A percentile compares a stretch with the other conserved stretches of the same genome.
Evolutionary conservation across 345 rosid species (phyloP).

Genomic region (Angophora floribunda): DNA sequence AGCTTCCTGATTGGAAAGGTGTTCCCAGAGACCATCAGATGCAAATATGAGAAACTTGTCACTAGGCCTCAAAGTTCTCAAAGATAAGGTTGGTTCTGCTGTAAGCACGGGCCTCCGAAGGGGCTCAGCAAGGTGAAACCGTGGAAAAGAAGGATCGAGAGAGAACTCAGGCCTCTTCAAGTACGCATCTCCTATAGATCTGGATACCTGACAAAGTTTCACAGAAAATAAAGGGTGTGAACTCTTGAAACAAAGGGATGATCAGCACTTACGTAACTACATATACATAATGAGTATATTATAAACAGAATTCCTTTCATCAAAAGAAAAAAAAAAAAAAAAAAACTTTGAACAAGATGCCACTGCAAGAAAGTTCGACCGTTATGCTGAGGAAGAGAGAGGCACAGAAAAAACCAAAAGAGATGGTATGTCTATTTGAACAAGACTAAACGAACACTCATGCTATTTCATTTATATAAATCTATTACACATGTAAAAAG

Average conservation of each 20-base stretch:
- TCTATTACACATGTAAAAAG: background rate
- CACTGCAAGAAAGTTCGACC: background rate
- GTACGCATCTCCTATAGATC: slow-evolving; percentile 97
- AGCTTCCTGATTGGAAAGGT: slow-evolving; percentile 75
- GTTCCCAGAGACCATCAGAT: slow-evolving; percentile 97
- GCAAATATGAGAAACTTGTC: slow-evolving; percentile 89
- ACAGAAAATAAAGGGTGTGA: background rate
- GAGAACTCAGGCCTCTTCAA: slow-evolving; percentile 84
- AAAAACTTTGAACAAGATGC: background rate
- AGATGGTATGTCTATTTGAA: background rate
- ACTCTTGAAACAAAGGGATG: background rate
- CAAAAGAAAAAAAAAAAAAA: background rate
- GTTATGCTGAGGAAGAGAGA: background rate
- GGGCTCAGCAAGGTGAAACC: slow-evolving; percentile 71
- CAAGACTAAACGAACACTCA: background rate
- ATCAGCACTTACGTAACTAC: background rate
- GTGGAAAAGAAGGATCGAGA: slow-evolving; percentile 74
- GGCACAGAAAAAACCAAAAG: background rate
- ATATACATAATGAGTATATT: background rate
- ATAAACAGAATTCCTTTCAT: background rate
- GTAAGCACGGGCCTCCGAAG: slow-evolving; percentile 70
- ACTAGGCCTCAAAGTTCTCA: slow-evolving; percentile 52
- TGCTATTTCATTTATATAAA: background rate
- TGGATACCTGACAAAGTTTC: slow-evolving; percentile 48
- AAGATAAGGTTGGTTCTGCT: slow-evolving; percentile 60